Conservation (phyloP, 2,329 filamentous ascomycete genomes). For the Xylaria sp. region DNA sequence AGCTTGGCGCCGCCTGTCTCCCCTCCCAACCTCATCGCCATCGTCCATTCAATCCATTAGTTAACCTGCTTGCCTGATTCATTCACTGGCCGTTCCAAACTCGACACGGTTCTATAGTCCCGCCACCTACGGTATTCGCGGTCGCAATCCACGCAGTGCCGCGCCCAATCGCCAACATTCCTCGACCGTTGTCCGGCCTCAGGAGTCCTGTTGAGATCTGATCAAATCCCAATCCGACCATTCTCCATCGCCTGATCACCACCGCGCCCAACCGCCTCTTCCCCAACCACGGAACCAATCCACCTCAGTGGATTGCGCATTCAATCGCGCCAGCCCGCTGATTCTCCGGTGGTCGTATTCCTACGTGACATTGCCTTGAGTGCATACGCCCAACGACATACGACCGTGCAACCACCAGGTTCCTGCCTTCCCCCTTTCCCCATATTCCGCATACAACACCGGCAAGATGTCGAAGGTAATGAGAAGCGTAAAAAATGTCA, state of each 20-base stretch:
- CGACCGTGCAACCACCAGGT: slow-evolving; percentile 20
- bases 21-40: slow-evolving; percentile 38
- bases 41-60: slow-evolving; percentile 22
- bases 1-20: slow-evolving; percentile 34
- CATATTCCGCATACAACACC: slow-evolving; percentile 39
- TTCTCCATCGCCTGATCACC: slow-evolving; percentile 22
- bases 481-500: slow-evolving; percentile 98
- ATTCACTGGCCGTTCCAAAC: slow-evolving; percentile 15
- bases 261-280: slow-evolving; percentile 27
- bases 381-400: slow-evolving; percentile 24
- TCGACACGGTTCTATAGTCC: slow-evolving; percentile 8
- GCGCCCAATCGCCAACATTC: not conserved
- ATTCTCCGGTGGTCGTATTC: not conserved
- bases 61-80: slow-evolving; percentile 8
- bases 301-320: slow-evolving; percentile 34
- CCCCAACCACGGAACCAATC: slow-evolving; percentile 22
- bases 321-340: slow-evolving; percentile 26
- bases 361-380: slow-evolving; percentile 1
- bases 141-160: slow-evolving; percentile 8
- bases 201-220: slow-evolving; percentile 7
- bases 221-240: slow-evolving; percentile 13
- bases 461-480: slow-evolving; percentile 93
- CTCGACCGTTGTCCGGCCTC: not conserved
- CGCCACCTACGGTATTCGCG: not conserved
- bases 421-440: slow-evolving; percentile 21